Percentiles rank a stretch among this genome's conserved stretches.
phyloP scores from a whole-genome alignment of 192 early-diverging fungal species.

The Coemansia sp. region DNA sequence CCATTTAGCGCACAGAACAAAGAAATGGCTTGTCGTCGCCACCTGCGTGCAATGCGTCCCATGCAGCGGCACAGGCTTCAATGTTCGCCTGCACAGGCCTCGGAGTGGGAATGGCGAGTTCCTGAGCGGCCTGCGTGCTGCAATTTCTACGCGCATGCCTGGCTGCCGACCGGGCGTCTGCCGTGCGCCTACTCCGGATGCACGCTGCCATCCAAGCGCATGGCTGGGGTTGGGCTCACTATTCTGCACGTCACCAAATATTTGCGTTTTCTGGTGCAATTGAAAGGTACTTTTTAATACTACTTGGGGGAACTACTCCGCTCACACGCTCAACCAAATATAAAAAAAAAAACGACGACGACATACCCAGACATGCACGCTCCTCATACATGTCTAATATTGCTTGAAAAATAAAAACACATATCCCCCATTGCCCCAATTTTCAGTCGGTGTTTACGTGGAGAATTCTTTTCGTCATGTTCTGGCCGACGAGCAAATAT shows the following conservation, averaged over 20 bases:
- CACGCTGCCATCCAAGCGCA: background rate
- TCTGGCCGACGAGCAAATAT: background rate
- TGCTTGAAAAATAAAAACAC: background rate
- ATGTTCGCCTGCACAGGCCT: background rate
- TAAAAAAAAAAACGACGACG: background rate
- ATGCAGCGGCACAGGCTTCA: background rate
- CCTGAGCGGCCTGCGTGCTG: constrained; percentile 1
- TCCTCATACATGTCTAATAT: background rate
- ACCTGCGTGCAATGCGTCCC: background rate
- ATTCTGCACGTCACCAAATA: background rate
- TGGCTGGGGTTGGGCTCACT: constrained; percentile 8
- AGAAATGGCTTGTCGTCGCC: background rate
- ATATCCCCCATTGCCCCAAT: background rate
- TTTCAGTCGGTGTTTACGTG: background rate
- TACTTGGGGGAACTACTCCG: background rate
- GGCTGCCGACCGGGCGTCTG: background rate
- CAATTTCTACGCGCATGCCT: constrained; percentile 6
- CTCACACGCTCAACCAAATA: constrained; percentile 7
- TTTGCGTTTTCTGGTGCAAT: background rate
- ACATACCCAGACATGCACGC: constrained; percentile 8
- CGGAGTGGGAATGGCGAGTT: background rate
- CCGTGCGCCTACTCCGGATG: background rate
- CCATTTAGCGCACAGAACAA: background rate
- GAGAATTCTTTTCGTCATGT: background rate
- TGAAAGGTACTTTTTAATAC: background rate